Base-by-base conservation (phyloP, 768 basidiomycete species). In the Phlebiopsis flavidoalba region DNA sequence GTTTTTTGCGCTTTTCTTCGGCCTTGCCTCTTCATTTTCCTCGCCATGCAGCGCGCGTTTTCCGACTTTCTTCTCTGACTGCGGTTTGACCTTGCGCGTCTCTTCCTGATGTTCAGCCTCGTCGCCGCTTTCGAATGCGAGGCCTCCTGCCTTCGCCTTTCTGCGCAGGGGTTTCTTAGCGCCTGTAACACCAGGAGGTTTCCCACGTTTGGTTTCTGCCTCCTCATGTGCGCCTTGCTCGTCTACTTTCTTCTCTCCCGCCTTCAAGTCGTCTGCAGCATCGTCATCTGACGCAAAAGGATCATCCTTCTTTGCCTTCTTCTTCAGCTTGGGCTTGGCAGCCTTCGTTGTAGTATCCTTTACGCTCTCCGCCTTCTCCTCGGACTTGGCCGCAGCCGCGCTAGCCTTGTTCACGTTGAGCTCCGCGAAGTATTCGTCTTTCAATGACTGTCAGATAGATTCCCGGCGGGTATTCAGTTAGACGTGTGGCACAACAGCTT, bases 201-300 rank as follows among this genome's bases (percentile, higher is more conserved):
- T n/a, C 52, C 54, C 40, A 43, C 40, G 40, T 43, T 43, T 43
- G 10, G 12, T 60, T 22, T 51, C 50, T 12, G n/a, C 35, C 26
- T 31, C 26, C 3, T 31, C 26, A 2, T 31, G 26, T 31, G 6
- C 26, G 31, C 24, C 49, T 17, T 36, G 19, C 31, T 10, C 36
- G 58, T 17, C 5, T 26, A 6, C 22, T 40, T 47, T 51, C 50
- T 46, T 17, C 58, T 47, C 58, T 69, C 46, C 63, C 62, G 57
- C 67, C 65, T 24, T 67, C 22, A 58, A 45, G 19, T 60, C 60
- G 50, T 65, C 69, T n/a, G 60, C 66, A 1, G 65, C 63, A 14
- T 68, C 74, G 47, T 76, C 74, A 54, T 85, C 84, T 52, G 85
- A 85, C 49, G 74, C 83, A 71, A 89, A 90, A 8, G 80, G 82